A percentile compares a stretch with the other conserved stretches of the same genome.
These are phyloP conservation scores for Mucor indicus DNA, from an alignment of 371 early-diverging fungal species.

Conservation along the genomic window DNA sequence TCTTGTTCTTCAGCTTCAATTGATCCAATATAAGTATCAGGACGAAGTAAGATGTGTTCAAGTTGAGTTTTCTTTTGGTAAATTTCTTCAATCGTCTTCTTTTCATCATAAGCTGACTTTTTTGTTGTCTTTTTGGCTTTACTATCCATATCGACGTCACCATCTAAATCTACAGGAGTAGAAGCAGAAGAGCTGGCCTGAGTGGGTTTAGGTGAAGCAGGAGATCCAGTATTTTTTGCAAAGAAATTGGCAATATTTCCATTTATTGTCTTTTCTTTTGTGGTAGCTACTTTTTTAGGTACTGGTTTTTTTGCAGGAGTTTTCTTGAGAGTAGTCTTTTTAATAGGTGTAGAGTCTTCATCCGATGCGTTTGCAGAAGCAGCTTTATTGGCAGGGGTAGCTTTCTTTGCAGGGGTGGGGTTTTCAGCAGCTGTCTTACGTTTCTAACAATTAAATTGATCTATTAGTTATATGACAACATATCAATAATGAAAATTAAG, in stretches of 20 bases:
- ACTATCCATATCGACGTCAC: slow-evolving; percentile 7
- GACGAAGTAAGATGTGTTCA: slow-evolving; percentile 98
- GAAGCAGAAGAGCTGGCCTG: not conserved
- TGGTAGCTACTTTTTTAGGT: not conserved
- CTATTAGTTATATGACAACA: no score
- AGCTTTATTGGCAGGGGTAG: not conserved
- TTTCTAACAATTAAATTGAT: not conserved
- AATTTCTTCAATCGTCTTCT: slow-evolving; percentile 85
- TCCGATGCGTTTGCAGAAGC: no score
- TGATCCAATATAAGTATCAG: slow-evolving; percentile 99
- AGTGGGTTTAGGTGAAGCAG: slow-evolving; percentile 7
- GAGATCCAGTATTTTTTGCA: not conserved
- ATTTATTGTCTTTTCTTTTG: not conserved
- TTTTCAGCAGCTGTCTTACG: slow-evolving; percentile 7
- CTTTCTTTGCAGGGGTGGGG: slow-evolving; percentile 1
- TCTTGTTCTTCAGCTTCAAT: slow-evolving; percentile 81
- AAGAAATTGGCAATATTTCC: not conserved
- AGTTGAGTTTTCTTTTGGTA: slow-evolving; percentile 99
- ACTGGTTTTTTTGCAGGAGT: not conserved
- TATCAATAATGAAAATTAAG: no score
- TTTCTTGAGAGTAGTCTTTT: slow-evolving; percentile 7
- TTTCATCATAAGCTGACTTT: slow-evolving; percentile 4
- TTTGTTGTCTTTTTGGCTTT: not conserved
- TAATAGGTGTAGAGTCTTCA: no score
- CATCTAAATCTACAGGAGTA: not conserved